Conservation (phyloP, 2,329 filamentous ascomycete genomes). For the Colletotrichum orchidophilum region DNA sequence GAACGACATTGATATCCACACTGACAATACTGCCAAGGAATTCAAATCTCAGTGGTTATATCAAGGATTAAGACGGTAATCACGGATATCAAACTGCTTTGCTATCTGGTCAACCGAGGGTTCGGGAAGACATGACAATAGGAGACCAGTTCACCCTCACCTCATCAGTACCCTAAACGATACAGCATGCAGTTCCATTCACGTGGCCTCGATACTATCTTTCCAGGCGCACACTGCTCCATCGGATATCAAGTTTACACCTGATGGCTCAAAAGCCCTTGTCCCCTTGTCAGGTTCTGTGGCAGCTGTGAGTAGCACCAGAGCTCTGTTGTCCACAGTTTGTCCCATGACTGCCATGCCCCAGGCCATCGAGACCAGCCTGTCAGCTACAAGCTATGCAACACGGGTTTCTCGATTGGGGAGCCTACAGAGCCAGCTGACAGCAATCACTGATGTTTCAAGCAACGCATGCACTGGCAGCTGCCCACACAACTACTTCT, state of each 20-base stretch:
- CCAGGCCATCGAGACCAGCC: conserved; percentile 52
- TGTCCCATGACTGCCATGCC: not conserved
- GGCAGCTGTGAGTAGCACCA: conserved; percentile 62
- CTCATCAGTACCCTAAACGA: conserved; percentile 49
- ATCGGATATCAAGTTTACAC: conserved; percentile 70
- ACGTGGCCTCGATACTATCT: conserved; percentile 63
- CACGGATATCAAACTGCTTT: conserved; percentile 77
- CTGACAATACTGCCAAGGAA: conserved; percentile 76
- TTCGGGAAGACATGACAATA: conserved; percentile 49
- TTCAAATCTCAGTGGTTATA: conserved; percentile 63
- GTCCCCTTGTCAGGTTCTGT: conserved; percentile 71
- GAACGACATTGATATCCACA: conserved; percentile 64
- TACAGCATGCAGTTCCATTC: conserved; percentile 49
- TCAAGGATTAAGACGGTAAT: conserved; percentile 56
- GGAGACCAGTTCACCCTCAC: conserved; percentile 59
- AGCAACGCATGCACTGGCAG: conserved; percentile 59
- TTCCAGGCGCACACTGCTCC: conserved; percentile 71
- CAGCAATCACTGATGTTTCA: conserved; percentile 63
- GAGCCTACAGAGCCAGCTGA: conserved; percentile 47
- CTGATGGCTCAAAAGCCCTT: conserved; percentile 62
- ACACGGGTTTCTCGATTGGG: conserved; percentile 52
- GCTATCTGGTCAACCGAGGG: conserved; percentile 66
- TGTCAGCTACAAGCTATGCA: conserved; percentile 56
- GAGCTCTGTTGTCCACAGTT: conserved; percentile 3
- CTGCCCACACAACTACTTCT: conserved; percentile 61